Evolutionary conservation across 257 asterid genomes (phyloP).

Genomic region (Solanum rostratum): DNA sequence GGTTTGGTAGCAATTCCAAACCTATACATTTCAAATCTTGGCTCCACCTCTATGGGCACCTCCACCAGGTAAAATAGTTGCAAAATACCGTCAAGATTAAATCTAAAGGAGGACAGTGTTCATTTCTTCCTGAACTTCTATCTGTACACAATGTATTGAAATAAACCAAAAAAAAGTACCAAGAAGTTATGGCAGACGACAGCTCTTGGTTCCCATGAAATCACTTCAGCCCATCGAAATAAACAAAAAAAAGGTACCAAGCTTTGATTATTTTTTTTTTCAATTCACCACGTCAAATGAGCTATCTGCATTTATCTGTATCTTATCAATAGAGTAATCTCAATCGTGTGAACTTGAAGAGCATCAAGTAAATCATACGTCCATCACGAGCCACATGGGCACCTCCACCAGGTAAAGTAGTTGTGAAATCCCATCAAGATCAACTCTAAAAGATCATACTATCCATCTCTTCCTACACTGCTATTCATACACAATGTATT

Average conservation of each 20-base stretch:
- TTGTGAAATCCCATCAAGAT: neutral
- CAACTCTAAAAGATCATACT: neutral
- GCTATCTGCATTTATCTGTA: neutral
- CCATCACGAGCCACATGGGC: neutral
- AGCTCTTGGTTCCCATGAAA: constrained; percentile 98
- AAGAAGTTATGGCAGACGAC: constrained; percentile 62
- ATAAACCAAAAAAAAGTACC: constrained; percentile 20
- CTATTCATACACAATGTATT: neutral
- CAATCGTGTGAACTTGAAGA: neutral
- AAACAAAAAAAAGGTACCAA: neutral
- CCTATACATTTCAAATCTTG: neutral
- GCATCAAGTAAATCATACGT: neutral
- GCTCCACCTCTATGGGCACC: neutral
- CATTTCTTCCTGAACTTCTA: neutral
- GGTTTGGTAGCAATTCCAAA: neutral
- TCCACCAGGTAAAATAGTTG: neutral
- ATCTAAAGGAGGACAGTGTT: neutral
- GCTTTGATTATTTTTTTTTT: neutral
- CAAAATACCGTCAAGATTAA: neutral
- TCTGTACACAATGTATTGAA: neutral
- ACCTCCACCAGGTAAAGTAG: neutral
- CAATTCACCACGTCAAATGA: neutral
- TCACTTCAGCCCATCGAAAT: constrained; percentile 71
- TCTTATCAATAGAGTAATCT: neutral
- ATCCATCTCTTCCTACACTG: neutral